phyloP scores from a whole-genome alignment of 257 asterid species.

The Solanum lycopersicoides region DNA sequence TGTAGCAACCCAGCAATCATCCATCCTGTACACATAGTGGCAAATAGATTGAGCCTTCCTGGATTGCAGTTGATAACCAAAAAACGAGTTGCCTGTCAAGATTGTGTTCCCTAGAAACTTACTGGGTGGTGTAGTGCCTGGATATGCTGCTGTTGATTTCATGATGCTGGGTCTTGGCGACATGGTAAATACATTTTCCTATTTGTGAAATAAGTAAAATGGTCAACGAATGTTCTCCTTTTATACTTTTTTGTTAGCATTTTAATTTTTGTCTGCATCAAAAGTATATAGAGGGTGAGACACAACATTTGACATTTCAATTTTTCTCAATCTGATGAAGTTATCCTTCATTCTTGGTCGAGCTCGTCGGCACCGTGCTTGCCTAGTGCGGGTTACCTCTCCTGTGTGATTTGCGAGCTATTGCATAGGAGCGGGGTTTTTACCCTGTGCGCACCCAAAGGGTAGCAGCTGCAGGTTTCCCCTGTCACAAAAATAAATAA shows the following conservation, averaged over 20 bases:
- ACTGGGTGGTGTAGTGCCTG: constrained; percentile 70
- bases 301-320: neutral
- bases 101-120: constrained; percentile 92
- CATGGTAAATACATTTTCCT: constrained; percentile 44
- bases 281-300: neutral
- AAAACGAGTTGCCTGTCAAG: constrained; percentile 93
- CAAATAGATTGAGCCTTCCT: constrained; percentile 84
- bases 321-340: neutral
- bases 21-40: constrained; percentile 89
- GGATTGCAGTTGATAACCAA: constrained; percentile 76
- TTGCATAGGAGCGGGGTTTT: no score
- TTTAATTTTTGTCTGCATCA: neutral
- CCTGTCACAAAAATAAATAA: neutral
- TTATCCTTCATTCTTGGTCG: neutral
- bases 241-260: neutral
- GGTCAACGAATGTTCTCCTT: neutral
- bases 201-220: neutral
- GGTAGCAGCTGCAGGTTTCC: neutral
- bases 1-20: constrained; percentile 90
- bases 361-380: neutral
- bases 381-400: neutral
- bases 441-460: neutral
- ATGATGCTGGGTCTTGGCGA: constrained; percentile 97
- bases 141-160: constrained; percentile 49
- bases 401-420: neutral